Conservation (phyloP, 129 eudicot genomes). For the Scalesia atractyloides region DNA sequence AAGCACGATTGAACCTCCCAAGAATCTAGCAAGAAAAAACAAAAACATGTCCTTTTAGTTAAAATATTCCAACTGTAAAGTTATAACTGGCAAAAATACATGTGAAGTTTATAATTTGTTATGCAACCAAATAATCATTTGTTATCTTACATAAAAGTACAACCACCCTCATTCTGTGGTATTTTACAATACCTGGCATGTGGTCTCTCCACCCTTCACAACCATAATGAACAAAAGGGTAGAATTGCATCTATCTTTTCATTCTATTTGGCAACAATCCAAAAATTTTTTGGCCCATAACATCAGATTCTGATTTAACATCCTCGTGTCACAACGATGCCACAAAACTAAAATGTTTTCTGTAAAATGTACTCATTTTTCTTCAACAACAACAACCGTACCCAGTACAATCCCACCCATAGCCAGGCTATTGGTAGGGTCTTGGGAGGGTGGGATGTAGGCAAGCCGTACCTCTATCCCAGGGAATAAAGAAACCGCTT, state of each 20-base stretch:
- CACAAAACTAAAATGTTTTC: not conserved
- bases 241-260: not conserved
- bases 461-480: too few species aligned
- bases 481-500: too few species aligned
- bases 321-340: not conserved
- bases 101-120: not conserved
- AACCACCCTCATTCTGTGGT: not conserved
- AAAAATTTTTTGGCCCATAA: slow-evolving; percentile 3
- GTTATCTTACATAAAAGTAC: not conserved
- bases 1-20: slow-evolving; percentile 90
- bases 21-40: slow-evolving; percentile 52
- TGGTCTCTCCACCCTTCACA: not conserved
- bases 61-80: slow-evolving; percentile 12
- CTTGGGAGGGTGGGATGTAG: too few species aligned
- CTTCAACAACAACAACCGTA: not conserved
- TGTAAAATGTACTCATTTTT: not conserved
- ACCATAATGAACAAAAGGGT: not conserved
- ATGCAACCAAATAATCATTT: slow-evolving; percentile 17
- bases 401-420: too few species aligned
- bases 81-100: not conserved
- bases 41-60: slow-evolving; percentile 3
- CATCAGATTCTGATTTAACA: not conserved
- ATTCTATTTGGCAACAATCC: not conserved
- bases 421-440: too few species aligned
- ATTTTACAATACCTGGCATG: not conserved